Evolutionary conservation across 768 basidiomycete species (phyloP).

Genomic region (Podaxis sp.): DNA sequence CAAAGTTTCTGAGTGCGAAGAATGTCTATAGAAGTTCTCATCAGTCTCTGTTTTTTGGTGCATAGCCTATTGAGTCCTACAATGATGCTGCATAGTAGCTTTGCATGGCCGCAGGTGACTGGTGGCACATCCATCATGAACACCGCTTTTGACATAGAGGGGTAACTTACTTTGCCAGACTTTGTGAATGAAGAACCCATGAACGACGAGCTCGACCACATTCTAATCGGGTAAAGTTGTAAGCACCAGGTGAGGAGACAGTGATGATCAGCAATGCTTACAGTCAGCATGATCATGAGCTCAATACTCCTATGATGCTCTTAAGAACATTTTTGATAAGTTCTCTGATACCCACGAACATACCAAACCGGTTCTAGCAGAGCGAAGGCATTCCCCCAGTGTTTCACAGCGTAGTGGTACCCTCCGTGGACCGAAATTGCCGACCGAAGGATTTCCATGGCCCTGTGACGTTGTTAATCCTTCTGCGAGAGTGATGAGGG

Average conservation of each 20-base stretch:
- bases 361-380: not conserved
- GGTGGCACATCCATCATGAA: not conserved
- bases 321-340: not conserved
- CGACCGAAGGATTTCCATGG: not conserved
- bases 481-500: no score
- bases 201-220: not conserved
- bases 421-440: not conserved
- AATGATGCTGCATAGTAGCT: slow-evolving; percentile 2
- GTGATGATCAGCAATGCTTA: not conserved
- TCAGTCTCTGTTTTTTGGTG: no score
- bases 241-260: not conserved
- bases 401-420: slow-evolving; percentile 1
- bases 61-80: not conserved
- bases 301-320: not conserved
- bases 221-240: not conserved
- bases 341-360: not conserved
- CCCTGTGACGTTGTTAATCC: not conserved
- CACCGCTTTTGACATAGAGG: no score
- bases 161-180: not conserved
- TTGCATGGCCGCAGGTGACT: slow-evolving; percentile 3
- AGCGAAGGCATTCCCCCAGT: slow-evolving; percentile 1
- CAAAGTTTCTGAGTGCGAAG: slow-evolving; percentile 12
- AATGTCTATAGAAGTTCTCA: not conserved
- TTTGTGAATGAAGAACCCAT: slow-evolving; percentile 8
- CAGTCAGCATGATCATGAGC: not conserved